A percentile compares a stretch with the other conserved stretches of the same genome.
phyloP scores from a whole-genome alignment of 2,329 filamentous ascomycete species.

The Penicillium sp. region DNA sequence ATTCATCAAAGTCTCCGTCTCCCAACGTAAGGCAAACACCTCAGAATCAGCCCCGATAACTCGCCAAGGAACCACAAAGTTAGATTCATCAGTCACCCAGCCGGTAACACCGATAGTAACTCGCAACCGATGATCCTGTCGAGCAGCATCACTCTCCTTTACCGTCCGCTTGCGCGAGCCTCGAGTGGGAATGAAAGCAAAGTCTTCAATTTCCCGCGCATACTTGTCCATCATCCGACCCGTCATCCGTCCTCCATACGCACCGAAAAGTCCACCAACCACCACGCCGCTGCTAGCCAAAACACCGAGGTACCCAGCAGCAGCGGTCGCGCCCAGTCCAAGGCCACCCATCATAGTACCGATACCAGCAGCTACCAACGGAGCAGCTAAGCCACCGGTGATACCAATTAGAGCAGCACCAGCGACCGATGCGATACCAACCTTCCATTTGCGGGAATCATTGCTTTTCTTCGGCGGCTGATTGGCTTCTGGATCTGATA shows the following conservation, averaged over 20 bases:
- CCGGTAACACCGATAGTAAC: slow-evolving; percentile 83
- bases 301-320: slow-evolving; percentile 75
- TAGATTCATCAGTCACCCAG: slow-evolving; percentile 72
- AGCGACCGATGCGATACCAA: slow-evolving; percentile 82
- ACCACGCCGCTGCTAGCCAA: slow-evolving; percentile 77
- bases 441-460: slow-evolving; percentile 70
- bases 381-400: slow-evolving; percentile 76
- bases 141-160: slow-evolving; percentile 41
- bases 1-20: slow-evolving; percentile 73
- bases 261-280: slow-evolving; percentile 84
- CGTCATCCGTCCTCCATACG: slow-evolving; percentile 83
- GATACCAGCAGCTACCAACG: slow-evolving; percentile 75
- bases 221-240: slow-evolving; percentile 88
- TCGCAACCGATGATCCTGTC: slow-evolving; percentile 67
- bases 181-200: slow-evolving; percentile 77
- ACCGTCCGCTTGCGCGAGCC: slow-evolving; percentile 47
- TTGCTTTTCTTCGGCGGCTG: slow-evolving; percentile 69
- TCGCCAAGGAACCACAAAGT: slow-evolving; percentile 76
- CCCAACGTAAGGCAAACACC: slow-evolving; percentile 81
- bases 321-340: slow-evolving; percentile 71
- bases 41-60: slow-evolving; percentile 73
- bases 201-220: slow-evolving; percentile 81
- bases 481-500: slow-evolving; percentile 75
- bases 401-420: slow-evolving; percentile 84
- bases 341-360: slow-evolving; percentile 76